A percentile compares a stretch with the other conserved stretches of the same genome.
phyloP scores from a whole-genome alignment of 352 stramenopile species.

The Peronospora farinosa region DNA sequence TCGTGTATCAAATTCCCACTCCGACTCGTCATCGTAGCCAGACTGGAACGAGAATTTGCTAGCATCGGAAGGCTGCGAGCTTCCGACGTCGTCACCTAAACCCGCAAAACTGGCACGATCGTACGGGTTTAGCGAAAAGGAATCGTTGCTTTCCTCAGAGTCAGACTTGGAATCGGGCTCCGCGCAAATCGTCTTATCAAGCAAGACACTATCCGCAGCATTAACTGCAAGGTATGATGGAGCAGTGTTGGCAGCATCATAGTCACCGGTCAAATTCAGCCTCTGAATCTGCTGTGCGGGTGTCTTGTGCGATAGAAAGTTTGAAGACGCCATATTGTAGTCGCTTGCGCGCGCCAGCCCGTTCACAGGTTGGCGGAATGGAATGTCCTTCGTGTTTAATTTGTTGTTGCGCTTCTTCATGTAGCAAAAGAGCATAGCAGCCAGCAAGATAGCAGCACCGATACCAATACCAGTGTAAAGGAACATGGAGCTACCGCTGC shows the following conservation, averaged over 20 bases:
- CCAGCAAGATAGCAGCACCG: conserved; percentile 54
- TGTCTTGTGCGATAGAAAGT: conserved; percentile 63
- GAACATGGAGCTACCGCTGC: conserved; percentile 43
- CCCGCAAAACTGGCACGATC: conserved; percentile 62
- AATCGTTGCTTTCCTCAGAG: conserved; percentile 36
- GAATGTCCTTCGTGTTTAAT: conserved; percentile 63
- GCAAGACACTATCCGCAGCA: conserved; percentile 23
- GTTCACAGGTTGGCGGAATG: conserved; percentile 53
- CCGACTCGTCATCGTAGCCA: conserved; percentile 59
- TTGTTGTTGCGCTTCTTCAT: conserved; percentile 58
- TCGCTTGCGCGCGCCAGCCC: conserved; percentile 37
- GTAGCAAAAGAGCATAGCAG: conserved; percentile 60
- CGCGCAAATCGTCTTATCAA: conserved; percentile 27
- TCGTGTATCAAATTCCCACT: conserved; percentile 66
- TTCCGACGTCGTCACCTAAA: conserved; percentile 44
- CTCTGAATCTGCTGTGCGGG: conserved; percentile 31
- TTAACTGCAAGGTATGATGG: conserved; percentile 34
- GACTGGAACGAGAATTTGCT: conserved; percentile 77
- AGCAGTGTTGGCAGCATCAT: conserved; percentile 33
- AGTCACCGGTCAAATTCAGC: conserved; percentile 29
- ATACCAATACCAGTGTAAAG: conserved; percentile 71
- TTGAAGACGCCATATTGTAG: conserved; percentile 58
- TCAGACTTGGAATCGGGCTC: conserved; percentile 13
- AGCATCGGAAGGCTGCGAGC: conserved; percentile 45
- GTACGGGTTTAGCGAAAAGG: conserved; percentile 71